phyloP scores from a whole-genome alignment of 139 green algal species.

The Deuterostichococcus epilithicus region DNA sequence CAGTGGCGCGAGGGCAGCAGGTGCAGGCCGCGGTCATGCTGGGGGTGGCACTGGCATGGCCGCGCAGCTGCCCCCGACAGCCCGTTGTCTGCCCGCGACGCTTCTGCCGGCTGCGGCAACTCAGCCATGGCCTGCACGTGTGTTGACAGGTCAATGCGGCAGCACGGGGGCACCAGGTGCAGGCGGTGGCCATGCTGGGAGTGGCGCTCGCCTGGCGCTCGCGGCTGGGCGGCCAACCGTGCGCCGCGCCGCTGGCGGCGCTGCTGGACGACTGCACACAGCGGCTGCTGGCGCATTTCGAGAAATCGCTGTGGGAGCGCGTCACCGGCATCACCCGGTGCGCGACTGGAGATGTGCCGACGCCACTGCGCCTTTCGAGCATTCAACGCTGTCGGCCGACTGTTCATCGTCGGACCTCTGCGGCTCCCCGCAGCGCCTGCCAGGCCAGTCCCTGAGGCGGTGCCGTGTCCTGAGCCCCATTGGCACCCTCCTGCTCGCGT shows the following conservation, averaged over 20 bases:
- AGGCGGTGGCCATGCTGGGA: conserved; percentile 37
- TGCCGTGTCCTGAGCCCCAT: no score
- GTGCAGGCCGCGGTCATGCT: conserved; percentile 37
- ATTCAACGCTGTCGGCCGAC: no score
- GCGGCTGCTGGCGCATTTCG: conserved; percentile 10
- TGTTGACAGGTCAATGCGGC: conserved; percentile 24
- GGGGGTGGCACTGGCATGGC: conserved; percentile 18
- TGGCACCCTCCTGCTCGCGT: no score
- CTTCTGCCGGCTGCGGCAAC: not conserved
- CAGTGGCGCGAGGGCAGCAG: conserved; percentile 5
- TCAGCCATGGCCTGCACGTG: no score
- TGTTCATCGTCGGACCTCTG: no score
- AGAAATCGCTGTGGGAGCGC: conserved; percentile 5
- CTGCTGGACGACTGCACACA: conserved; percentile 21
- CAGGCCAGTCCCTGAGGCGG: no score
- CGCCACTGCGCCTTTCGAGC: no score
- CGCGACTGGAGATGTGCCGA: not conserved
- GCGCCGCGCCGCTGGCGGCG: conserved; percentile 1
- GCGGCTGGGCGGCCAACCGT: conserved; percentile 1
- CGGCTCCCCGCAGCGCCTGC: no score
- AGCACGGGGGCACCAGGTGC: conserved; percentile 5
- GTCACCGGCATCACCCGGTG: not conserved
- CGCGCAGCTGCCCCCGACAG: no score
- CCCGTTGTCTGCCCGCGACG: no score
- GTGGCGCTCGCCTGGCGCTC: conserved; percentile 21